Evolutionary conservation across 2,329 filamentous ascomycete species (phyloP), one percentile per base, ranked within the genome.

Genomic region (Cladophialophora psammophila): DNA sequence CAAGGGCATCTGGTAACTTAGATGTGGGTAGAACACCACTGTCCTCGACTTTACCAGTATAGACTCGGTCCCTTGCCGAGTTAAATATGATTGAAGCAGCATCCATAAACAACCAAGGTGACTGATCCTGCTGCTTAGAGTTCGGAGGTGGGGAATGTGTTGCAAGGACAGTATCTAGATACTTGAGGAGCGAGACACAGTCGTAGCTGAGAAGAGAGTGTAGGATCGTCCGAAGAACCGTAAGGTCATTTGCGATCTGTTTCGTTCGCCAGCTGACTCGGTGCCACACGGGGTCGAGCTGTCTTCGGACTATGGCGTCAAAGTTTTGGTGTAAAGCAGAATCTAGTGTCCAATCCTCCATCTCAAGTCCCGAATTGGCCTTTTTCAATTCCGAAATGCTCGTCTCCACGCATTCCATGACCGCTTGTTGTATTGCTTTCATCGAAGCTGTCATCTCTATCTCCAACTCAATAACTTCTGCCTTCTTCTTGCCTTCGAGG

Each of bases 221-320:
- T 15, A 99, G 85, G 77, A 98, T 90, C 26, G 88, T 89, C 65
- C 94, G 87, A 42, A 99, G 84, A 18, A 97, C 89, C 0, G 90
- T 91, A 72, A 99, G 79, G 76, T 98, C 95, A 74, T 90, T 91
- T 64, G 96, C 94, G 72, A 99, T 97, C 79, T 97, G 94, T 74
- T 91, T 92, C 1, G 94, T 98, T 79, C 95, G 93, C 85, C 92
- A 96, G 77, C 91, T 97, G 60, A 97, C 92, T 62, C 95, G 88
- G 81, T 99, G 95, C 95, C 95, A 99, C 66, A 98, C 94, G 4
- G 94, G 94, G 75, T 98, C 94, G 18, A 99, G 83, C 78, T 99
- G 95, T 65, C 94, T 87, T 69, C 94, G 87, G 59, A 99, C 89
- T 63, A 94, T 90, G 67, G 91, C 84, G 77, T 98, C 95, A 77